Conservation (phyloP, 2,329 filamentous ascomycete species). For the Bipolaris gigantea region DNA sequence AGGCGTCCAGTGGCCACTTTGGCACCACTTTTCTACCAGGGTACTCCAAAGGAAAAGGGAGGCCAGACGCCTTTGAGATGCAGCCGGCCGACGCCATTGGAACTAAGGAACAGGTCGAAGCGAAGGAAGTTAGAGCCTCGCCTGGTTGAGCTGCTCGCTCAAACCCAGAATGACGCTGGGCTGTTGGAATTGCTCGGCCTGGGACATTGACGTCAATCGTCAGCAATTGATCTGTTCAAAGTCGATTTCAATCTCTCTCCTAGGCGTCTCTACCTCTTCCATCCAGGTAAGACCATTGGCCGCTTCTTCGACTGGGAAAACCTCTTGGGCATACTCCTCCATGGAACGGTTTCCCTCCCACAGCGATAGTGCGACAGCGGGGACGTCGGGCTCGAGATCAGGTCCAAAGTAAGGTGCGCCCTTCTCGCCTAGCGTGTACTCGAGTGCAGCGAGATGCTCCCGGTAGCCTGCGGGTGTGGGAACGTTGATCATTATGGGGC, state of each 20-base stretch:
- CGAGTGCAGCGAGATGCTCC: constrained; percentile 74
- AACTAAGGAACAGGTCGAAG: constrained; percentile 18
- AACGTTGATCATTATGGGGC: constrained; percentile 80
- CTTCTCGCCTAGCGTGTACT: constrained; percentile 61
- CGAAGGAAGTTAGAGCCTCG: constrained; percentile 35
- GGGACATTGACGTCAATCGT: constrained; percentile 29
- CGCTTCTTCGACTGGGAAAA: constrained; percentile 91
- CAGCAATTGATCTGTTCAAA: constrained; percentile 45
- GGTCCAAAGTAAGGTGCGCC: constrained; percentile 66
- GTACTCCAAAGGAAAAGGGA: constrained; percentile 19
- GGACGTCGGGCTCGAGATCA: constrained; percentile 63
- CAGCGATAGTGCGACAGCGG: constrained; percentile 73
- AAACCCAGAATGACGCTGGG: constrained; percentile 33
- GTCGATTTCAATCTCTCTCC: constrained; percentile 40
- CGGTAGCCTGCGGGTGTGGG: constrained; percentile 86
- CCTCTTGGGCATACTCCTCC: constrained; percentile 92
- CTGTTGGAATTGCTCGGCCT: constrained; percentile 36
- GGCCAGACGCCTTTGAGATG: constrained; percentile 16
- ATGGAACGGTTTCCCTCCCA: constrained; percentile 92
- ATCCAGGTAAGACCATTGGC: constrained; percentile 96
- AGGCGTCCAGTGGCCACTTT: constrained; percentile 14
- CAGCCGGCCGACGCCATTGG: constrained; percentile 14
- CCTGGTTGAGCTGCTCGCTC: constrained; percentile 40
- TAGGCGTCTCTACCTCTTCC: constrained; percentile 55
- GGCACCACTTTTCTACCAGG: constrained; percentile 24